Conservation (phyloP, 768 basidiomycete genomes). For the Lepiota venenata region DNA sequence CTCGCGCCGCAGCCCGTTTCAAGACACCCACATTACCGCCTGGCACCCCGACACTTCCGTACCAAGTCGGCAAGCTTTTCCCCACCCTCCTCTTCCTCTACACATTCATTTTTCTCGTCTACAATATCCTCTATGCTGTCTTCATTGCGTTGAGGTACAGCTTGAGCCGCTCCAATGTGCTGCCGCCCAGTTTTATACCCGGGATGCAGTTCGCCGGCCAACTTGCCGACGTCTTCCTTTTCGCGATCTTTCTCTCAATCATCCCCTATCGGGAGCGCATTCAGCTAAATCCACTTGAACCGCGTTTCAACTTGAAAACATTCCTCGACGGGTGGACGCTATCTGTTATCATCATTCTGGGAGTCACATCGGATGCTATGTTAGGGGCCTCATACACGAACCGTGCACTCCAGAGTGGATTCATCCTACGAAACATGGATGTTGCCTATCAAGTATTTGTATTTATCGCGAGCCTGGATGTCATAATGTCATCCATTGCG, state of each 20-base stretch:
- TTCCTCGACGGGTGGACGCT: slow-evolving; percentile 5
- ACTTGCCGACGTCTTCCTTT: not conserved
- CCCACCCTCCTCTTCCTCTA: not conserved
- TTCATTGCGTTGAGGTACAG: not conserved
- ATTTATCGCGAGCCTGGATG: not conserved
- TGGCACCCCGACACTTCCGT: not conserved
- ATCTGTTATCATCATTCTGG: not conserved
- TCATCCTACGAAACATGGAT: not conserved
- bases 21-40: not conserved
- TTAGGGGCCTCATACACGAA: not conserved
- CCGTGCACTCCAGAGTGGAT: not conserved
- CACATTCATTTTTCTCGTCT: not conserved
- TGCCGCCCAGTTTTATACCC: not conserved
- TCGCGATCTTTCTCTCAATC: not conserved
- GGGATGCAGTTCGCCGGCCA: not conserved
- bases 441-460: not conserved
- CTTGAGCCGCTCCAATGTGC: not conserved
- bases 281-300: not conserved
- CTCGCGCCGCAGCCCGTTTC: not conserved
- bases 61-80: slow-evolving; percentile 5
- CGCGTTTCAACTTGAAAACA: not conserved
- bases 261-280: slow-evolving; percentile 5
- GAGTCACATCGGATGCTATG: not conserved
- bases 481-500: not conserved
- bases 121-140: slow-evolving; percentile 4